phyloP scores from a whole-genome alignment of 2,329 filamentous ascomycete species.

The Sporothrix sp. region DNA sequence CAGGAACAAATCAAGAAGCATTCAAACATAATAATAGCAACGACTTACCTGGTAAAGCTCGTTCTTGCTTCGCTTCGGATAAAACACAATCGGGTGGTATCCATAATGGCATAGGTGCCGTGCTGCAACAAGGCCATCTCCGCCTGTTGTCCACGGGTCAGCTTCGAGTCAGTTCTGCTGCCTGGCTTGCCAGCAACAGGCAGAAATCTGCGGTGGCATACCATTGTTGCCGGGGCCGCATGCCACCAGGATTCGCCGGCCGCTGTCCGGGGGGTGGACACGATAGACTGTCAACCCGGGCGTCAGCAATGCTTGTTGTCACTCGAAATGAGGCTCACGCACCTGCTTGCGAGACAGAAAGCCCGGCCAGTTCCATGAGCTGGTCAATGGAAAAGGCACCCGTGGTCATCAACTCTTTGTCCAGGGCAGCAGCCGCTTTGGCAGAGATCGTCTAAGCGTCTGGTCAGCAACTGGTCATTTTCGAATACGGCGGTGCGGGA shows the following conservation, averaged over 20 bases:
- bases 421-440: constrained; percentile 78
- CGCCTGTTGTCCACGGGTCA: constrained; percentile 44
- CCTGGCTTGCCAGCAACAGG: neutral
- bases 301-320: neutral
- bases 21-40: constrained; percentile 4
- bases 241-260: constrained; percentile 70
- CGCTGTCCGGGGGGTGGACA: constrained; percentile 65
- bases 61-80: constrained; percentile 84
- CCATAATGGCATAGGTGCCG: constrained; percentile 87
- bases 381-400: constrained; percentile 90
- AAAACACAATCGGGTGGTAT: constrained; percentile 81
- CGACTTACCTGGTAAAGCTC: constrained; percentile 68
- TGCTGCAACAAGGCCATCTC: constrained; percentile 89
- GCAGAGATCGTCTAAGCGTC: constrained; percentile 64
- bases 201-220: constrained; percentile 23
- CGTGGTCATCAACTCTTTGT: constrained; percentile 86
- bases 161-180: no score
- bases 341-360: constrained; percentile 89
- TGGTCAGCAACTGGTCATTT: neutral
- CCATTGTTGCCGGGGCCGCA: constrained; percentile 77
- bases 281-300: constrained; percentile 55
- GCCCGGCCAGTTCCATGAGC: constrained; percentile 89
- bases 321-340: constrained; percentile 19
- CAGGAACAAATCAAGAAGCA: neutral
- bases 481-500: no score